Evolutionary conservation across 2,329 filamentous ascomycete species (phyloP), one percentile per base, ranked within the genome.

Genomic region (Aspergillus brasiliensis): DNA sequence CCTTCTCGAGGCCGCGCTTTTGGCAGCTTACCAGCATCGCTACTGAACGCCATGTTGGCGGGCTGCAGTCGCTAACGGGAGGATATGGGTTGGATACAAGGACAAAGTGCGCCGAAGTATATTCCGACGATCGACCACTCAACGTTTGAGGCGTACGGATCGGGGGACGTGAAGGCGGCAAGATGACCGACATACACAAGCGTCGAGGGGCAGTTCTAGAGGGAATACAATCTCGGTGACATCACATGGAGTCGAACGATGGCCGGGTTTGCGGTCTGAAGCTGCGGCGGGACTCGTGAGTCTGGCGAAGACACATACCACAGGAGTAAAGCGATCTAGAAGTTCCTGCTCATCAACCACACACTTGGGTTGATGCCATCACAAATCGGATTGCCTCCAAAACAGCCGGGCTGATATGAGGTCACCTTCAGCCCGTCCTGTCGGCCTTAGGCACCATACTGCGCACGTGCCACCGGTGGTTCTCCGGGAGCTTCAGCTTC

Each of bases 381-480:
- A n/a, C 23, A 44, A 44, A 38, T 55, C 25, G 52, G 27, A n/a
- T 3, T 4, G 23, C 37, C 19, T 44, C 31, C 28, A 34, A 46
- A 21, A 28, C 28, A 28, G 15, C 7, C 23, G 15, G 52, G 17
- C 38, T 19, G 28, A 17, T 55, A 66, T 66, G 65, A 69, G 61
- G 67, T 67, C 61, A 64, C 38, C 47, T 52, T 48, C 21, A 17
- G 31, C 40, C 49, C 57, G 27, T 23, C 38, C 28, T 58, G 2
- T 25, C 40, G 53, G 64, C 66, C 67, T 68, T 40, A 65, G 66
- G 63, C 57, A 28, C 7, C 15, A 10, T 10, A 21, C 3, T 1
- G 52, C 37, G 63, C 68, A 70, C 67, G 68, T 67, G 67, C 67
- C 67, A 62, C 51, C 52, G 49, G 31, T 23, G 15, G 52, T 31